phyloP scores from a whole-genome alignment of 768 basidiomycete species.

The Steccherinum ochraceum region DNA sequence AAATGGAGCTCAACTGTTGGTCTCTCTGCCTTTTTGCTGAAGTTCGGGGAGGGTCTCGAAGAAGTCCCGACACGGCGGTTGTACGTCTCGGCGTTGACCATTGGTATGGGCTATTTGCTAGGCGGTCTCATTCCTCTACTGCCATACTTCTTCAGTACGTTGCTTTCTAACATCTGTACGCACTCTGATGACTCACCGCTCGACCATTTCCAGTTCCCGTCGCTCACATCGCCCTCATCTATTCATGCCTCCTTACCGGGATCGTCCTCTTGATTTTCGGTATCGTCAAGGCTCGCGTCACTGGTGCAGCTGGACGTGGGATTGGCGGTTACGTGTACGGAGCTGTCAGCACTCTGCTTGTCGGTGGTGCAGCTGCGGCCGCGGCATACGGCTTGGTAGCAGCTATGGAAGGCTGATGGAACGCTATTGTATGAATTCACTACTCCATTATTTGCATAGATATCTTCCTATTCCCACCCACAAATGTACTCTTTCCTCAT shows the following conservation, averaged over 20 bases:
- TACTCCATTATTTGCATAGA: background rate
- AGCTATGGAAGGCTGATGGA: slow-evolving; percentile 31
- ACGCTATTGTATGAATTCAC: background rate
- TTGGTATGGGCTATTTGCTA: slow-evolving; percentile 89
- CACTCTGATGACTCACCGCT: background rate
- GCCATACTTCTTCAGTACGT: slow-evolving; percentile 77
- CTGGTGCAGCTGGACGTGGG: slow-evolving; percentile 65
- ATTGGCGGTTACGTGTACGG: slow-evolving; percentile 77
- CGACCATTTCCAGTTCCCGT: slow-evolving; percentile 31
- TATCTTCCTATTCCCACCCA: too few relatives aligned
- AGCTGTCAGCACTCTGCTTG: slow-evolving; percentile 77
- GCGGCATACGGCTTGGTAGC: slow-evolving; percentile 59
- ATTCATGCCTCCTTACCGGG: slow-evolving; percentile 77
- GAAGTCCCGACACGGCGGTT: slow-evolving; percentile 81
- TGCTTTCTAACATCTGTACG: background rate
- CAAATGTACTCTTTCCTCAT: too few relatives aligned
- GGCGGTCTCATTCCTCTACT: slow-evolving; percentile 91
- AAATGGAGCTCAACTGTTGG: slow-evolving; percentile 78
- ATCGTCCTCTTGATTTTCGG: slow-evolving; percentile 86
- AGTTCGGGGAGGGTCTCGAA: slow-evolving; percentile 94
- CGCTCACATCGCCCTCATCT: slow-evolving; percentile 64
- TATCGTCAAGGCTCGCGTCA: slow-evolving; percentile 81
- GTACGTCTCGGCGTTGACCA: slow-evolving; percentile 90
- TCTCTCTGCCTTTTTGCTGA: slow-evolving; percentile 88
- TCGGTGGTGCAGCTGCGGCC: slow-evolving; percentile 87